phyloP scores from a whole-genome alignment of 1,284 basidiomycete species.

The Apiotrichum gracile region DNA sequence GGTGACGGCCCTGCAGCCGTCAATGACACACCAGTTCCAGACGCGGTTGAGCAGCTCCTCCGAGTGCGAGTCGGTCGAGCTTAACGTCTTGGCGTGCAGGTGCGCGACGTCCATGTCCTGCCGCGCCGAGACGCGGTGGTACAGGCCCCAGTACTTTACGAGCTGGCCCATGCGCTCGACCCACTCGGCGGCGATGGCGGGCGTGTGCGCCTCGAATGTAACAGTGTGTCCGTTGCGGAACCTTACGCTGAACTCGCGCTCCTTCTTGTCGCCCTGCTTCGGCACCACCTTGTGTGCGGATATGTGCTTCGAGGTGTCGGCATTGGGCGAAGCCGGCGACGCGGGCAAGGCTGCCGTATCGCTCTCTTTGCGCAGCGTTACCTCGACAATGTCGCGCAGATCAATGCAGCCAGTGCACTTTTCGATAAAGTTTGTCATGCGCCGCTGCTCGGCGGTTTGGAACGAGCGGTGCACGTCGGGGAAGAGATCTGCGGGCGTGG shows the following conservation, averaged over 20 bases:
- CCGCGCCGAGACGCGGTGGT: constrained; percentile 41
- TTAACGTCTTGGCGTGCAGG: background rate
- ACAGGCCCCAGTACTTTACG: constrained; percentile 35
- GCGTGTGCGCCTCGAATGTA: constrained; percentile 23
- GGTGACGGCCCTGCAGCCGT: constrained; percentile 39
- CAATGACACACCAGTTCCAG: constrained; percentile 46
- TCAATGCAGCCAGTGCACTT: constrained; percentile 35
- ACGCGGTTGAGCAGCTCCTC: constrained; percentile 18
- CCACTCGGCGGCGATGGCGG: constrained; percentile 38
- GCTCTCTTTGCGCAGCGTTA: constrained; percentile 14
- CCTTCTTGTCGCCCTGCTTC: constrained; percentile 5
- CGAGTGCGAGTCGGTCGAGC: background rate
- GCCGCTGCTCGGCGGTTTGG: constrained; percentile 24
- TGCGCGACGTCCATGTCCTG: constrained; percentile 34
- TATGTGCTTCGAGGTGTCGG: background rate
- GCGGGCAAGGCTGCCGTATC: background rate
- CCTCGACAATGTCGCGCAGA: constrained; percentile 29
- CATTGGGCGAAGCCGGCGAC: background rate
- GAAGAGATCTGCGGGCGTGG: constrained; percentile 32
- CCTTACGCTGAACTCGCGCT: constrained; percentile 28
- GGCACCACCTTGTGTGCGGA: background rate
- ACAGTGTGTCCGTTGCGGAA: constrained; percentile 10
- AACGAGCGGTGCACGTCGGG: constrained; percentile 29
- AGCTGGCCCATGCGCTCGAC: constrained; percentile 27
- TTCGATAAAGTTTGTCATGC: constrained; percentile 31